phyloP scores from a whole-genome alignment of 139 green algal genomes.

The Tetraselmis chui region DNA sequence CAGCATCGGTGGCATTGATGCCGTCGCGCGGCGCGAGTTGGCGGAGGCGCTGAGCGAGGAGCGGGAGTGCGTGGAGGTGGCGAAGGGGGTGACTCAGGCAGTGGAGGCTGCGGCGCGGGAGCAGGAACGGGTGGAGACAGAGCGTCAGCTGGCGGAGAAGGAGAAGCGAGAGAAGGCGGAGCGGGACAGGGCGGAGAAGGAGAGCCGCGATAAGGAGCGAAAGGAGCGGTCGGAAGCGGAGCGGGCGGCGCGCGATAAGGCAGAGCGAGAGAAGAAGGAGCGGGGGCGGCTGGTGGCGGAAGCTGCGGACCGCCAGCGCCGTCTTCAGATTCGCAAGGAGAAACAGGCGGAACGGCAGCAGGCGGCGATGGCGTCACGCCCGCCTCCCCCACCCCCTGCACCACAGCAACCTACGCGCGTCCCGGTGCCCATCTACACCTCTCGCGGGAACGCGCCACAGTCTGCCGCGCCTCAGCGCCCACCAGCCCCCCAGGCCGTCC shows the following conservation, averaged over 20 bases:
- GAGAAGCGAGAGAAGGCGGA: neutral
- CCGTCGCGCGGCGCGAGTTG: neutral
- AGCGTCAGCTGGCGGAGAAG: neutral
- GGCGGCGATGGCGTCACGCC: no score
- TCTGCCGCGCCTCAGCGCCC: no score
- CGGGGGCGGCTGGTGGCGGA: neutral
- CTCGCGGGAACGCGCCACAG: no score
- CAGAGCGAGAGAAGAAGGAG: neutral
- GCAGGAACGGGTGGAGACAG: neutral
- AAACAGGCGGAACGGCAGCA: neutral
- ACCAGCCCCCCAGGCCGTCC: no score
- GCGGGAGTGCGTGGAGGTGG: neutral
- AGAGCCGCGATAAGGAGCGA: neutral
- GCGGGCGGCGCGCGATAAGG: neutral
- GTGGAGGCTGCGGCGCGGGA: neutral
- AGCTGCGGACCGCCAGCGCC: neutral
- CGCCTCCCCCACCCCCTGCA: no score
- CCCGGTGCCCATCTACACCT: no score
- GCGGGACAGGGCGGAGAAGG: neutral
- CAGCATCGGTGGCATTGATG: neutral
- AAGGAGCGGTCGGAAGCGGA: neutral
- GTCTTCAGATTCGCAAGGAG: neutral
- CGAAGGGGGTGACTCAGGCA: neutral
- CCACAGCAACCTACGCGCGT: no score
- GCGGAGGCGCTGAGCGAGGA: neutral